phyloP scores from a whole-genome alignment of 1,139 yeast species.

The Groenewaldozyma sp. region DNA sequence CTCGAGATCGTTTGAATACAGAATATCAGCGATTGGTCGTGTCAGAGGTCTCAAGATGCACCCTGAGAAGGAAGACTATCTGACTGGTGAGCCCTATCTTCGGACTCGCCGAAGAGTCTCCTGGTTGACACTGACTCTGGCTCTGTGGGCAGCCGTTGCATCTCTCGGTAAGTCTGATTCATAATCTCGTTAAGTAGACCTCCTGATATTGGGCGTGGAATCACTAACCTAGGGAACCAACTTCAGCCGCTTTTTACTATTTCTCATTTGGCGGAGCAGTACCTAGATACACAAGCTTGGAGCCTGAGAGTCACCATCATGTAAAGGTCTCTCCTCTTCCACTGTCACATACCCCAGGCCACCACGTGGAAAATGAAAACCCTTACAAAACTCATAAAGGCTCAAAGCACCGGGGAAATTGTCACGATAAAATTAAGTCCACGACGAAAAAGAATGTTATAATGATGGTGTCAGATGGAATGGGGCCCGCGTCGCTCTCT shows the following conservation, averaged over 20 bases:
- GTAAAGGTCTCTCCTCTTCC: not conserved
- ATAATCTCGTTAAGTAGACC: too few species aligned
- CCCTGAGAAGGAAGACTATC: too few species aligned
- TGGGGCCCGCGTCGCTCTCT: constrained; percentile 80
- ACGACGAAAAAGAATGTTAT: constrained; percentile 48
- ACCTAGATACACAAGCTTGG: not conserved
- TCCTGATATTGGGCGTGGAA: too few species aligned
- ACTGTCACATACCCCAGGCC: not conserved
- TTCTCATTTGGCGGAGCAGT: too few species aligned
- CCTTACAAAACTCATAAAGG: too few species aligned
- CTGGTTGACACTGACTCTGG: constrained; percentile 2
- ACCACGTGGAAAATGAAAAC: not conserved
- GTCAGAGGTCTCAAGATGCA: too few species aligned
- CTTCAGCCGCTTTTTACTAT: too few species aligned
- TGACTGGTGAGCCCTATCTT: not conserved
- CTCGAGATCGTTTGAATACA: too few species aligned
- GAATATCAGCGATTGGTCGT: too few species aligned
- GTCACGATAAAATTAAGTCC: not conserved
- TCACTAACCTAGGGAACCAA: too few species aligned
- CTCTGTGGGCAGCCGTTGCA: constrained; percentile 13
- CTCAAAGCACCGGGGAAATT: not conserved
- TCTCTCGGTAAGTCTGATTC: constrained; percentile 10
- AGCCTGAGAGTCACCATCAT: not conserved
- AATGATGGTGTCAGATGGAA: constrained; percentile 85
- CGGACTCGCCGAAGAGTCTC: not conserved